phyloP scores from a whole-genome alignment of 2,329 filamentous ascomycete species.

The Purpureocillium lavendulum region DNA sequence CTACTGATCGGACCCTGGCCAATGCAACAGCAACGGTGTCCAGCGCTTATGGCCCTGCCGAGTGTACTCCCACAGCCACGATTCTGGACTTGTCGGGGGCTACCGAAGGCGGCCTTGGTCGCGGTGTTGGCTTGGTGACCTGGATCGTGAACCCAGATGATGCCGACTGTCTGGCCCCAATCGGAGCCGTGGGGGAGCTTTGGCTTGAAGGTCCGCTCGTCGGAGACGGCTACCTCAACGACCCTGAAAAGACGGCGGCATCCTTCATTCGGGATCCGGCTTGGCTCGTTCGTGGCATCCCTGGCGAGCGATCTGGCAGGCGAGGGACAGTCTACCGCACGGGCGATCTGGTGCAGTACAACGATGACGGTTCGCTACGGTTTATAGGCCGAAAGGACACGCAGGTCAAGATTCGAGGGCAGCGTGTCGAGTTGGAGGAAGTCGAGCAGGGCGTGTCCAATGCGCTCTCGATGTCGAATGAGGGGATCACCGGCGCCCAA shows the following conservation, averaged over 20 bases:
- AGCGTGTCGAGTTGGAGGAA: conserved; percentile 35
- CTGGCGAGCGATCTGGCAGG: conserved; percentile 1
- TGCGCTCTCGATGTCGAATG: background rate
- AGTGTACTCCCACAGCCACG: conserved; percentile 7
- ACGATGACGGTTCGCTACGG: conserved; percentile 24
- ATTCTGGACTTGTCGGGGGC: background rate
- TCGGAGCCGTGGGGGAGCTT: conserved; percentile 16
- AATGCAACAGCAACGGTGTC: conserved; percentile 7
- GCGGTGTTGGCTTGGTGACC: conserved; percentile 3
- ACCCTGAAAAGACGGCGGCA: conserved; percentile 5
- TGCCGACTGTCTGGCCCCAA: conserved; percentile 8
- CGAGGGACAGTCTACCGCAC: conserved; percentile 13
- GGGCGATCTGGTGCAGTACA: conserved; percentile 15
- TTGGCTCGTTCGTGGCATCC: conserved; percentile 6
- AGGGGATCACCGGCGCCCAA: background rate
- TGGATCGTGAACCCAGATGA: conserved; percentile 15
- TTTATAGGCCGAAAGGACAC: conserved; percentile 43
- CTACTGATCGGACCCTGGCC: conserved; percentile 5
- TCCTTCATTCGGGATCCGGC: conserved; percentile 6
- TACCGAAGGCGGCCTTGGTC: conserved; percentile 4
- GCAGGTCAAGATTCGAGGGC: conserved; percentile 49
- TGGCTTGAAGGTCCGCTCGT: conserved; percentile 17
- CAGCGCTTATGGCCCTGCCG: conserved; percentile 14
- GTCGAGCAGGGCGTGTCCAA: conserved; percentile 9
- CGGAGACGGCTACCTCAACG: conserved; percentile 13